These are phyloP conservation scores for Aspergillus wentii DNA, from an alignment of 495 filamentous ascomycete genomes.

Conservation along the genomic window DNA sequence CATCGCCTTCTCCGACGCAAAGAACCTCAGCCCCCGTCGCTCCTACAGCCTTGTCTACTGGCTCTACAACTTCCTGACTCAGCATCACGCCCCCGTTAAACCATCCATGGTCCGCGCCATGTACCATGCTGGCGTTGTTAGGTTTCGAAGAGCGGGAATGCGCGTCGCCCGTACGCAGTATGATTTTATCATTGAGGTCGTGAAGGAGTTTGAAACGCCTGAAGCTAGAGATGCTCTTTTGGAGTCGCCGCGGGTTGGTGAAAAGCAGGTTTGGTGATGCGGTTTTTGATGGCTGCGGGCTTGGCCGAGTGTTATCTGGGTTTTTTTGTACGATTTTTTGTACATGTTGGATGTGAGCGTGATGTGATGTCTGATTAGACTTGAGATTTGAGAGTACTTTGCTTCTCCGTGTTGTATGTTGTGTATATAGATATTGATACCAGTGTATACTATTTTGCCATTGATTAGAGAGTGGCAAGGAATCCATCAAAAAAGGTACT, in stretches of 20 bases:
- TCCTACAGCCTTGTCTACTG: slow-evolving; percentile 33
- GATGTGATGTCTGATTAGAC: too few species aligned
- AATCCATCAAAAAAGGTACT: too few species aligned
- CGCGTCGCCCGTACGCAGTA: slow-evolving; percentile 24
- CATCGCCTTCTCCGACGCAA: slow-evolving; percentile 25
- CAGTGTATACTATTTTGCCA: too few species aligned
- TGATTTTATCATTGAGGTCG: slow-evolving; percentile 31
- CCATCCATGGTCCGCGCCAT: slow-evolving; percentile 36
- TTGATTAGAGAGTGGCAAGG: too few species aligned
- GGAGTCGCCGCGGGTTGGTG: slow-evolving; percentile 5
- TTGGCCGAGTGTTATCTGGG: too few species aligned
- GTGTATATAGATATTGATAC: too few species aligned
- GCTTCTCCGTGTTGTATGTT: too few species aligned
- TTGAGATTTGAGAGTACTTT: too few species aligned
- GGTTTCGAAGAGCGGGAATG: slow-evolving; percentile 27
- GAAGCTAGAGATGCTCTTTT: slow-evolving; percentile 25
- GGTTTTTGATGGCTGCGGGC: too few species aligned
- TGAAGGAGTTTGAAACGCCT: slow-evolving; percentile 28
- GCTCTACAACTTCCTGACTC: slow-evolving; percentile 33
- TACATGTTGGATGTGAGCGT: too few species aligned
- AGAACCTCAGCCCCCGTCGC: slow-evolving; percentile 26
- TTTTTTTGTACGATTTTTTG: too few species aligned
- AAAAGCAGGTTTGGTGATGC: too few species aligned
- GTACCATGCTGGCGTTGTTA: slow-evolving; percentile 42
- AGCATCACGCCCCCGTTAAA: slow-evolving; percentile 33